Evolutionary conservation across 106 monocot species (phyloP), one percentile per base, ranked within the genome.

Genomic region (Dioscorea dumetorum): DNA sequence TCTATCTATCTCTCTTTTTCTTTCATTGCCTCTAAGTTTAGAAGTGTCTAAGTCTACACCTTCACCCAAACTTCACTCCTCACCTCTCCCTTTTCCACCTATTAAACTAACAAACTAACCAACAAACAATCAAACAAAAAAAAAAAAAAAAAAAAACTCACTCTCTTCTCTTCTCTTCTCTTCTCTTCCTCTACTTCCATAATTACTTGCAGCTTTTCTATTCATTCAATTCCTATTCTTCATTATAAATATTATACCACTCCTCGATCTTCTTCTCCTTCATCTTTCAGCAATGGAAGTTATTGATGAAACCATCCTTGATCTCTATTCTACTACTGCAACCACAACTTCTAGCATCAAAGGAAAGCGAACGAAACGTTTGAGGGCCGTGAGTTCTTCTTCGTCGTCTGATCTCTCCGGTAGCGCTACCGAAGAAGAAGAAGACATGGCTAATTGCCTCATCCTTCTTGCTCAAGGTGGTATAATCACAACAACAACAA

Each of bases 371-470:
- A 81, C 62, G 20, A 72, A 17, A 48, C 19, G 28, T 22, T 72
- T 24, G 72, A 69, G 60, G 65, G 82, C n/a, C 51, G 22, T 72
- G 34, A 71, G 78, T 3, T 62, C 79, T 16, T 20, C 77, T 17
- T 68, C 85, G 18, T 79, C 82, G 4, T 12, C 64, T 0, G 67
- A 28, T 0, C 31, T 63, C 67, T 67, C 70, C 32, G 57, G 57
- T 8, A 68, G 60, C 22, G 22, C 80, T 9, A 76, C 84, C 8
- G 77, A 72, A 57, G 82, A 91, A 49, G 85, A 88, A 28, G 86
- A 86, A 65, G 82, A 88, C 75, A 77, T 87, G 75, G 91, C 91
- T 33, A 54, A 80, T 17, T 85, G 87, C 76, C 84, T 91, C 50
- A 85, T 91, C 64, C 84, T 91, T 50, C 82, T 91, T 20, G 87